Evolutionary conservation across 352 stramenopile species (phyloP), one percentile per base, ranked within the genome.

Genomic region (Pilasporangium apinafurcum): DNA sequence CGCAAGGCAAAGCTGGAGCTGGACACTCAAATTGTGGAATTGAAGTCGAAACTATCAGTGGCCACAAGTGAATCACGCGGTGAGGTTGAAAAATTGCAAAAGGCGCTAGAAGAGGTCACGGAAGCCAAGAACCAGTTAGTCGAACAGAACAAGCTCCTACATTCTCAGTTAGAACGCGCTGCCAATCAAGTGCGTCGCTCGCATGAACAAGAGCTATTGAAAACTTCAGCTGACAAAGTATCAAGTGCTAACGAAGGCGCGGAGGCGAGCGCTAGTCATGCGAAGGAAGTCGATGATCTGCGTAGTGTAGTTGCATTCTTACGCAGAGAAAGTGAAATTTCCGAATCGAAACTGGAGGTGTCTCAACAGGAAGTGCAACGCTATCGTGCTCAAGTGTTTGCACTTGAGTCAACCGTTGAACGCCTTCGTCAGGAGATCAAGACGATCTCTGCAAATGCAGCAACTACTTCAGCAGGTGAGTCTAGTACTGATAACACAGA

Each of bases 111-210:
- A 17, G 72, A 86, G 33, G 70, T 62, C 1, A 40, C 57, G 7
- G 54, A 73, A 13, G 60, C 78, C 12, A 83, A 84, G 42, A 65
- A 61, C 9, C 61, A 44, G 13, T 39, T 92, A 8, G 21, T 37
- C 2, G 69, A 87, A 47, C 79, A 92, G 48, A 88, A 92, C 51
- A 73, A 79, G 37, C 34, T 92, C 28, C 30, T 92, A 5, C 76
- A 92, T 44, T 72, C 69, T 0, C 79, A 92, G 44, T 55, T 92
- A 31, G 71, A 88, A 40, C 68, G 65, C 8, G 64, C 76, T 16
- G 65, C 68, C 8, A 34, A 61, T 30, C 66, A 91, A 38, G 59
- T 88, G 20, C 69, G 68, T 35, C 78, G 61, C 32, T 56, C 67
- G 5, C 74, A 87, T 32, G 74, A 90, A 27, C 51, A 70, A 34